A percentile compares a stretch with the other conserved stretches of the same genome.
These are phyloP conservation scores for Amauroascus verrucosus DNA, from an alignment of 2,329 filamentous ascomycete genomes.

Conservation along the genomic window DNA sequence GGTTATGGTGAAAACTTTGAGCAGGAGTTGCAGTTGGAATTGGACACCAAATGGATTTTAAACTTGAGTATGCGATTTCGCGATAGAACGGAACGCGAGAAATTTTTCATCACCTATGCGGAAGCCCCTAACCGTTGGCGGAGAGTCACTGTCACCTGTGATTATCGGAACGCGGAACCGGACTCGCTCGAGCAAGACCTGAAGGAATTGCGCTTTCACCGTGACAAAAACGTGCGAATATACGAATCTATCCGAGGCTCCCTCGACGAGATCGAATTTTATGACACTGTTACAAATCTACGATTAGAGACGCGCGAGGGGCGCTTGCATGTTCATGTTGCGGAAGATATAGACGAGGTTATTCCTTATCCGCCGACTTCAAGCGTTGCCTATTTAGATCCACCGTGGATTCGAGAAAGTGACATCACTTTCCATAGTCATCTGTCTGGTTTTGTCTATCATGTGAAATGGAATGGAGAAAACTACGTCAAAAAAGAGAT, in stretches of 20 bases:
- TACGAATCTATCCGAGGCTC: conserved; percentile 93
- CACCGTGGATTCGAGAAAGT: conserved; percentile 52
- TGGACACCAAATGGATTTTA: conserved; percentile 85
- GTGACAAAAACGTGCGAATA: conserved; percentile 85
- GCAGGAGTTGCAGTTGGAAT: conserved; percentile 42
- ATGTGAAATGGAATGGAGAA: conserved; percentile 59
- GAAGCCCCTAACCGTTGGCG: conserved; percentile 70
- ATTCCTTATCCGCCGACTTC: conserved; percentile 70
- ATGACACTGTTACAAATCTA: conserved; percentile 88
- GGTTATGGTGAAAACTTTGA: conserved; percentile 21
- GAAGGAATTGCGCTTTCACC: conserved; percentile 64
- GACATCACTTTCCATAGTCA: conserved; percentile 80
- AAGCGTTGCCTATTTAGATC: conserved; percentile 60
- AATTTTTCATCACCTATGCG: conserved; percentile 94
- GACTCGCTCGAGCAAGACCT: conserved; percentile 82
- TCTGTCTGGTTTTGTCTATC: conserved; percentile 95
- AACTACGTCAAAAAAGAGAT: conserved; percentile 96
- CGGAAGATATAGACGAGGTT: conserved; percentile 94
- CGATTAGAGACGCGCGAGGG: conserved; percentile 84
- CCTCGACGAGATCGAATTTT: conserved; percentile 87
- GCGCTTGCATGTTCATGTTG: conserved; percentile 87
- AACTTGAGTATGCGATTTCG: conserved; percentile 98
- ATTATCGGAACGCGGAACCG: conserved; percentile 71
- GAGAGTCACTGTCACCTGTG: conserved; percentile 82
- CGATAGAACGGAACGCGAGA: conserved; percentile 84